Percentiles rank a stretch among this genome's conserved stretches.
Conservation (phyloP, 208 protist genomes). For the Leishmania aethiopica region DNA sequence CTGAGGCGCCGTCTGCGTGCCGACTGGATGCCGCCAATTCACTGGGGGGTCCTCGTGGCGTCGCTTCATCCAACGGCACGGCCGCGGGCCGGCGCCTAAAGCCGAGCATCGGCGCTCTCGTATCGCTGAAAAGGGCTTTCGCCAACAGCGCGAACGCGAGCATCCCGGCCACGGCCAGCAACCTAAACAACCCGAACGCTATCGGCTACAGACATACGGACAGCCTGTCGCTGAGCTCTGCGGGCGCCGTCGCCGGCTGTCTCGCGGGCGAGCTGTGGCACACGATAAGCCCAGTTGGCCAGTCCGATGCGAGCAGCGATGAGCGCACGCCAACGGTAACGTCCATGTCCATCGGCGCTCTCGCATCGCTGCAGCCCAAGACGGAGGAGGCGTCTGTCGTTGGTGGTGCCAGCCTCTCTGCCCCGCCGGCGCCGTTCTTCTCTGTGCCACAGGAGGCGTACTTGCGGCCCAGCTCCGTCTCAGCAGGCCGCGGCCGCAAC, state of each 20-base stretch:
- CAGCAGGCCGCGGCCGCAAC: neutral
- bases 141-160: slow-evolving; percentile 3
- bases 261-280: slow-evolving; percentile 18
- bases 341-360: neutral
- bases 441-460: neutral
- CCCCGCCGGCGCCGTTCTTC: neutral
- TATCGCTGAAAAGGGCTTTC: neutral
- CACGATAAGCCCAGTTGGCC: slow-evolving; percentile 12
- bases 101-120: slow-evolving; percentile 10
- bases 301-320: slow-evolving; percentile 1
- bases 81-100: slow-evolving; percentile 21
- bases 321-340: neutral
- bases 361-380: slow-evolving; percentile 2
- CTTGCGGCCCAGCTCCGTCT: neutral
- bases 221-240: slow-evolving; percentile 14
- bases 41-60: neutral
- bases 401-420: neutral
- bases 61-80: neutral
- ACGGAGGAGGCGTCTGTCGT: slow-evolving; percentile 1
- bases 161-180: slow-evolving; percentile 4
- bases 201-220: neutral
- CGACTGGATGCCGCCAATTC: neutral
- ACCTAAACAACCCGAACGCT: neutral
- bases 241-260: neutral
- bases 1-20: neutral